A percentile compares a stretch with the other conserved stretches of the same genome.
These are phyloP conservation scores for Coemansia sp. DNA, from an alignment of 192 early-diverging fungal species.

Conservation along the genomic window DNA sequence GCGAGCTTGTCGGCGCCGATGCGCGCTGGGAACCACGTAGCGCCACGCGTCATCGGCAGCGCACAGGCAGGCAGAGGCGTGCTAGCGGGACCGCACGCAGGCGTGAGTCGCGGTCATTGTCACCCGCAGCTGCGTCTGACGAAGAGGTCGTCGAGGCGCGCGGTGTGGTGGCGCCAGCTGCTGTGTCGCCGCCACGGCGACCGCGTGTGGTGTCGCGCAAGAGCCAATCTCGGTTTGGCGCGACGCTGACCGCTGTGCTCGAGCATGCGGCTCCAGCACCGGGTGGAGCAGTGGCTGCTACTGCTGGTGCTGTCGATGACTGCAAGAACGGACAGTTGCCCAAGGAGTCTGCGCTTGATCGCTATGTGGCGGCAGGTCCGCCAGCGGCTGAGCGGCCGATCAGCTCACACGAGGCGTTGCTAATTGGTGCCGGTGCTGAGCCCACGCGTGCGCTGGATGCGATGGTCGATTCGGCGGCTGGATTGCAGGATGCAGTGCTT, in stretches of 20 bases:
- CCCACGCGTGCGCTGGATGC: conserved; percentile 6
- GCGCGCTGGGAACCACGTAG: conserved; percentile 24
- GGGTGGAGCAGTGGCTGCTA: not conserved
- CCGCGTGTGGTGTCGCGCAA: conserved; percentile 41
- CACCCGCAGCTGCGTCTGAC: not conserved
- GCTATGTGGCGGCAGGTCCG: conserved; percentile 19
- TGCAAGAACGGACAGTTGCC: conserved; percentile 4
- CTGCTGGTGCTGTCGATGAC: not conserved
- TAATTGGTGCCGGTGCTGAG: conserved; percentile 7
- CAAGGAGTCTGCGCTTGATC: conserved; percentile 37
- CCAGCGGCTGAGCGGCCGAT: conserved; percentile 19
- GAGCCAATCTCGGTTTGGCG: conserved; percentile 45
- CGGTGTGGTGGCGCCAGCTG: conserved; percentile 8
- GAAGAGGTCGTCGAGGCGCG: conserved; percentile 45
- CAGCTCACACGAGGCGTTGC: conserved; percentile 40
- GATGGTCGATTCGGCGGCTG: conserved; percentile 19
- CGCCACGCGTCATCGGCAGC: conserved; percentile 7
- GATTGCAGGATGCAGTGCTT: conserved; percentile 19
- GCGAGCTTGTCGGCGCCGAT: conserved; percentile 41
- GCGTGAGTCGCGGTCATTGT: conserved; percentile 9
- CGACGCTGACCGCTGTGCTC: conserved; percentile 31
- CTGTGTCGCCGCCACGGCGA: not conserved
- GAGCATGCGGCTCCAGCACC: not conserved
- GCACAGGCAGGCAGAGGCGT: conserved; percentile 26
- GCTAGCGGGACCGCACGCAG: conserved; percentile 33